These are phyloP conservation scores for Diutina siamensis DNA, from an alignment of 1,139 yeast genomes.

Conservation along the genomic window DNA sequence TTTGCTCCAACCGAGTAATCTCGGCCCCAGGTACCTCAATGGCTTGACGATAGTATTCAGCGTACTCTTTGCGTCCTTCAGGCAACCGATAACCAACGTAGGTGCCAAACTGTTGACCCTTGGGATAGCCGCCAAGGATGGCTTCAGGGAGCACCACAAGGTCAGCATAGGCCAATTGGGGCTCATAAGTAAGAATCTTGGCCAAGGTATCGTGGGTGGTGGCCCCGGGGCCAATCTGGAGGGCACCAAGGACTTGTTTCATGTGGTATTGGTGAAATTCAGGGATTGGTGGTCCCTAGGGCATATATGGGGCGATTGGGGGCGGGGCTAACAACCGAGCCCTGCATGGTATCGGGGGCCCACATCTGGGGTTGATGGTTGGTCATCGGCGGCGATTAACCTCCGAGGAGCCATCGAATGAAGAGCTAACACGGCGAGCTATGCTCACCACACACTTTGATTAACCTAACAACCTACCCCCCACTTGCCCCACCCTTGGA, in stretches of 20 bases:
- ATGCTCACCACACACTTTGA: too few species aligned
- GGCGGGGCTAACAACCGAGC: too few species aligned
- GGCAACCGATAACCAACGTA: slow-evolving; percentile 25
- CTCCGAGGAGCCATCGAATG: too few species aligned
- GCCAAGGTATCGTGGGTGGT: slow-evolving; percentile 21
- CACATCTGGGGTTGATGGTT: too few species aligned
- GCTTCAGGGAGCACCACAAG: slow-evolving; percentile 30
- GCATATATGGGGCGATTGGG: background rate
- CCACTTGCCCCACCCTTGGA: too few species aligned
- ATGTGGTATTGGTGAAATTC: background rate
- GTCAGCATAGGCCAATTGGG: slow-evolving; percentile 17
- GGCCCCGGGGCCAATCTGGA: slow-evolving; percentile 23
- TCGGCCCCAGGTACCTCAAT: slow-evolving; percentile 21
- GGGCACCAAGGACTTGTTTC: slow-evolving; percentile 21
- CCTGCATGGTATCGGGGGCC: too few species aligned
- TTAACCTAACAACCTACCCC: too few species aligned
- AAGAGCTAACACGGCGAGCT: too few species aligned
- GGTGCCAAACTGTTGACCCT: slow-evolving; percentile 26
- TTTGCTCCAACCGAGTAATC: slow-evolving; percentile 14
- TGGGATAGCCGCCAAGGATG: slow-evolving; percentile 29
- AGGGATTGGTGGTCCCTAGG: too few species aligned
- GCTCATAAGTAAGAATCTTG: slow-evolving; percentile 23
- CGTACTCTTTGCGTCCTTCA: slow-evolving; percentile 24
- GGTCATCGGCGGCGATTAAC: too few species aligned
- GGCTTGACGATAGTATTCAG: slow-evolving; percentile 18